Percentiles rank a stretch among this genome's conserved stretches.
Conservation (phyloP, 768 basidiomycete genomes). For the Melanogaster broomeanus region DNA sequence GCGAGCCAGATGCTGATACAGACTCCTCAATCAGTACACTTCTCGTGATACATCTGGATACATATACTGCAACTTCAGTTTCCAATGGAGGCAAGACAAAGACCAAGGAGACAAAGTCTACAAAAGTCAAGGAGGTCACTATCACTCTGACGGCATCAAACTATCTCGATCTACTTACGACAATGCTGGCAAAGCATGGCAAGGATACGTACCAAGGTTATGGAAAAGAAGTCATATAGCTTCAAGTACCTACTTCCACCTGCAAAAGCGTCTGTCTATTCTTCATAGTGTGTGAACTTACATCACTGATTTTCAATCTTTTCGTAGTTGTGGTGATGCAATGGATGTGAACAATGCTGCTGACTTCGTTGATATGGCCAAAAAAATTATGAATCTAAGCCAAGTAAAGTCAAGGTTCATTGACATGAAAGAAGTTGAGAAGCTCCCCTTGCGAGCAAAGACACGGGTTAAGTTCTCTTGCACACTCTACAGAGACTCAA, state of each 20-base stretch:
- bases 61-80: neutral
- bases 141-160: neutral
- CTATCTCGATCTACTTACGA: neutral
- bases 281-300: too few species aligned
- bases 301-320: too few species aligned
- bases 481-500: too few species aligned
- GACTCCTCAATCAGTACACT: too few species aligned
- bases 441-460: neutral
- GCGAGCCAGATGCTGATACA: too few species aligned
- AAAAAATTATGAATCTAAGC: neutral
- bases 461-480: too few species aligned
- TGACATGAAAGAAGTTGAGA: constrained; percentile 2
- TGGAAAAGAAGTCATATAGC: neutral
- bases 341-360: constrained; percentile 1
- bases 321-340: neutral
- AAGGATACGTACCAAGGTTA: neutral
- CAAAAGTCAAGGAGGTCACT: neutral
- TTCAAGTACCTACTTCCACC: neutral
- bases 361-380: neutral
- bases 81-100: neutral
- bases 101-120: neutral
- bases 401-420: neutral
- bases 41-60: neutral
- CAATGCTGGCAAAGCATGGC: neutral
- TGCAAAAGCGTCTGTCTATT: neutral